phyloP scores from a whole-genome alignment of 176 grass and related monocot genomes.

The Paspalum notatum region DNA sequence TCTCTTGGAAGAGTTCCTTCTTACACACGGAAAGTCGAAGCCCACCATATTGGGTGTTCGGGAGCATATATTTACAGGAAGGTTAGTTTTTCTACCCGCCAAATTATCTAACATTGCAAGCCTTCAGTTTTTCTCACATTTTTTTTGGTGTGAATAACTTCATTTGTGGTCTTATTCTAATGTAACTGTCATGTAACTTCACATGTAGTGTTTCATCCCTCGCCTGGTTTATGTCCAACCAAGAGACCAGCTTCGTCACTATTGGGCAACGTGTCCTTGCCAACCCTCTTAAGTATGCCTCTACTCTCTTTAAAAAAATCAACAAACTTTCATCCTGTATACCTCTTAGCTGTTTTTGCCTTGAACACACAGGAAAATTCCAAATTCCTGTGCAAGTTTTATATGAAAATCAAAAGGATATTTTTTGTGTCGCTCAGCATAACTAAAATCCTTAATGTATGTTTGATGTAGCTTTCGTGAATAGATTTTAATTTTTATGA shows the following conservation, averaged over 20 bases:
- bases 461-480: not conserved
- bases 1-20: conserved; percentile 65
- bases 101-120: conserved; percentile 27
- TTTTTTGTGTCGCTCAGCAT: no score
- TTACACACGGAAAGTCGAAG: conserved; percentile 41
- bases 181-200: conserved; percentile 21
- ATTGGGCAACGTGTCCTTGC: conserved; percentile 79
- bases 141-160: not conserved
- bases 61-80: conserved; percentile 85
- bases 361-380: no score
- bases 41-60: conserved; percentile 83
- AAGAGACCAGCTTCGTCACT: conserved; percentile 76
- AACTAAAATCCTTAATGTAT: no score
- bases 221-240: conserved; percentile 81
- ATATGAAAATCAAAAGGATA: no score
- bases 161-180: conserved; percentile 15
- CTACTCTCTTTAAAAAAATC: conserved; percentile 18
- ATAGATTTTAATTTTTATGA: not conserved
- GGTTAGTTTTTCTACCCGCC: conserved; percentile 46
- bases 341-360: not conserved
- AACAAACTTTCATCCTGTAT: conserved; percentile 18
- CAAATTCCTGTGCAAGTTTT: no score
- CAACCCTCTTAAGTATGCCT: conserved; percentile 62
- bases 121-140: not conserved
- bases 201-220: conserved; percentile 70